These are phyloP conservation scores for Diaporthe caulivora DNA, from an alignment of 2,329 filamentous ascomycete species.

Conservation along the genomic window DNA sequence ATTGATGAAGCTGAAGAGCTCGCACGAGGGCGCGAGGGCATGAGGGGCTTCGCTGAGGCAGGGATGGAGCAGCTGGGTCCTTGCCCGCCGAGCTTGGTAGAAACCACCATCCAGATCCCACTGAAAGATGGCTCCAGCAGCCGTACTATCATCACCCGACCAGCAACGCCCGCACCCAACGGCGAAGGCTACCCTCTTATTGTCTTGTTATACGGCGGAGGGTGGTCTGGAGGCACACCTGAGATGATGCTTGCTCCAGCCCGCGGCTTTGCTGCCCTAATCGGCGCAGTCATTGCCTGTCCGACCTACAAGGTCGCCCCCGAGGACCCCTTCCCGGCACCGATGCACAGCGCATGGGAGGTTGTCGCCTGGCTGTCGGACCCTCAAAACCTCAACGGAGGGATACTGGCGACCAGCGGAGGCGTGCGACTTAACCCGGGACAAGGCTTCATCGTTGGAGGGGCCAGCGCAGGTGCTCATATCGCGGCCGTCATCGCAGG, in stretches of 20 bases:
- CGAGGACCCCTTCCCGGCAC: conserved; percentile 36
- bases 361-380: conserved; percentile 27
- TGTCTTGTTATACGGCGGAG: conserved; percentile 22
- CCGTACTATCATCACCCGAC: conserved; percentile 23
- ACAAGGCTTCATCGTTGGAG: conserved; percentile 38
- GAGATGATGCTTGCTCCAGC: conserved; percentile 24
- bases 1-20: background rate
- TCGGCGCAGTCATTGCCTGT: conserved; percentile 35
- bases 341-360: conserved; percentile 37
- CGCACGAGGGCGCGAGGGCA: conserved; percentile 11
- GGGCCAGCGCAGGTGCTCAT: conserved; percentile 41
- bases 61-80: conserved; percentile 18
- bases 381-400: conserved; percentile 4
- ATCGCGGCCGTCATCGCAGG: conserved; percentile 43
- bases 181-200: conserved; percentile 8
- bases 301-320: conserved; percentile 35
- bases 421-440: conserved; percentile 38
- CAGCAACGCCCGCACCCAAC: background rate
- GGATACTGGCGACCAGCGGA: background rate
- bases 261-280: conserved; percentile 26
- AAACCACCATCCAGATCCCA: conserved; percentile 15
- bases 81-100: conserved; percentile 1
- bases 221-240: conserved; percentile 19
- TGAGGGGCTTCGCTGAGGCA: background rate
- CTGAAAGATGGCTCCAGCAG: conserved; percentile 12